Evolutionary conservation across 2,329 filamentous ascomycete genomes (phyloP), one percentile per base, ranked within the genome.

Genomic region (Emericellopsis atlantica): DNA sequence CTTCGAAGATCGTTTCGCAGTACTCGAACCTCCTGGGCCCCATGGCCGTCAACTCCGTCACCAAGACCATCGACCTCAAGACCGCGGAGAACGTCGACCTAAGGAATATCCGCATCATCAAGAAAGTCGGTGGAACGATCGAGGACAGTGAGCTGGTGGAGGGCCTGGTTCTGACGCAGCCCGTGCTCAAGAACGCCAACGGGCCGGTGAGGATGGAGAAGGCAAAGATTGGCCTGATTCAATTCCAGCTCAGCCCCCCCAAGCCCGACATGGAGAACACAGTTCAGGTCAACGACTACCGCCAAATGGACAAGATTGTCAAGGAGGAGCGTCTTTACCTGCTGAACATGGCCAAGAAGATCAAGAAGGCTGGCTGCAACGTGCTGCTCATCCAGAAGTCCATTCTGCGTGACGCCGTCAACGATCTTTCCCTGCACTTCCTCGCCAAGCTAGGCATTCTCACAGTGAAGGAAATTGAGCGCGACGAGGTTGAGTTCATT

Each of bases 231-330:
- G 92, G 84, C 49, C 72, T 98, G 46, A 96, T 98, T 51, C 92
- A 98, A 61, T 98, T 98, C 75, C 92, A 98, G 66, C 79, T 98
- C 53, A 95, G 88, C 65, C 90, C 92, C 37, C 92, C 92, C 2
- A 98, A 98, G 68, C 92, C 92, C 51, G 92, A 98, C 79, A 98
- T 98, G 92, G 92, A 98, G 70, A 98, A 98, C 68, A 92, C 93
- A 57, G 96, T 98, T 49, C 82, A 94, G 26, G 92, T 98, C 56
- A 98, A 98, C 65, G 92, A 98, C 70, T 98, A 98, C 74, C 79
- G 92, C 57, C 92, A 98, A 63, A 98, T 98, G 92, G 92, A 98
- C 72, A 98, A 96, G 76, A 98, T 98, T 50, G 77, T 98, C 53
- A 98, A 98, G 69, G 92, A 98, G 68, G 92, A 98, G 71, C 86